Evolutionary conservation across 2,329 filamentous ascomycete species (phyloP).

Genomic region (Chaetomium sp.): DNA sequence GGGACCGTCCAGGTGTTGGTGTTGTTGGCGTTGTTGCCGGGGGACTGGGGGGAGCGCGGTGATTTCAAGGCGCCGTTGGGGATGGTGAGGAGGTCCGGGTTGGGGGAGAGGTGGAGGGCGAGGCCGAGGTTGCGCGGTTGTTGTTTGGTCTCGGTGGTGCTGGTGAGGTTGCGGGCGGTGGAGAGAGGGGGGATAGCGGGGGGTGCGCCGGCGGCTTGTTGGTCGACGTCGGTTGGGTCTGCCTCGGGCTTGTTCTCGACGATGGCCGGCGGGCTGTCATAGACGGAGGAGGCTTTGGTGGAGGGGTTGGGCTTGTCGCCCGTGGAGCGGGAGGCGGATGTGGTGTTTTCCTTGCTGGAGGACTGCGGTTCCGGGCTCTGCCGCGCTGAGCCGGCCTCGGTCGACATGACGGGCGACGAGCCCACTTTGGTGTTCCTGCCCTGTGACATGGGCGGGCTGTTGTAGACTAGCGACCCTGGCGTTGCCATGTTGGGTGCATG

Average conservation of each 20-base stretch:
- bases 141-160: background rate
- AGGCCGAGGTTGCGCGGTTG: constrained; percentile 12
- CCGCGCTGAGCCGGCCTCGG: background rate
- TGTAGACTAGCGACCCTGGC: constrained; percentile 20
- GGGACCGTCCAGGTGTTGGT: constrained; percentile 23
- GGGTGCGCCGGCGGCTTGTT: background rate
- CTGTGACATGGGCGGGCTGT: constrained; percentile 24
- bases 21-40: background rate
- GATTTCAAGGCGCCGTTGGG: background rate
- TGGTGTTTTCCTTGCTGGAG: constrained; percentile 18
- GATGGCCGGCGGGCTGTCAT: constrained; percentile 18
- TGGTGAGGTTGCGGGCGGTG: constrained; percentile 1
- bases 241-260: constrained; percentile 7
- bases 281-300: constrained; percentile 25
- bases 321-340: constrained; percentile 7
- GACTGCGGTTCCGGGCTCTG: constrained; percentile 18
- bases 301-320: constrained; percentile 20
- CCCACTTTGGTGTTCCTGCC: constrained; percentile 8
- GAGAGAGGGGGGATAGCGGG: constrained; percentile 23
- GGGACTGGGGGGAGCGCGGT: background rate
- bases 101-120: constrained; percentile 12
- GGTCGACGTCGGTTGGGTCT: background rate
- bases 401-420: constrained; percentile 19
- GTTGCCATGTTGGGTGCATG: constrained; percentile 8
- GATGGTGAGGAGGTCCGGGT: constrained; percentile 10